Evolutionary conservation across 2,329 filamentous ascomycete species (phyloP), one percentile per base, ranked within the genome.

Genomic region (Trichoderma polysporum): DNA sequence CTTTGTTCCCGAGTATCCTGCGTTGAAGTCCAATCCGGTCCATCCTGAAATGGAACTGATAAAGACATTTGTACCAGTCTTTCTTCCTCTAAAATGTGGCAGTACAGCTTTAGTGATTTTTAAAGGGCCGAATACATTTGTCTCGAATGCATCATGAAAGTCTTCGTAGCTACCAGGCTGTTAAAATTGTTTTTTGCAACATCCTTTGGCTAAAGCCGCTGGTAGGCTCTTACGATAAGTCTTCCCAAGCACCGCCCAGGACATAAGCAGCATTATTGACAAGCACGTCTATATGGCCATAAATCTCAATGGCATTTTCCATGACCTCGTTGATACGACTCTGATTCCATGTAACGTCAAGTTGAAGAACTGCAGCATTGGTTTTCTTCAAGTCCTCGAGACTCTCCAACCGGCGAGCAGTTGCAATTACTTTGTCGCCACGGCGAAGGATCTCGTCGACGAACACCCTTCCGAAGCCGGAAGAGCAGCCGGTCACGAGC

Each of bases 341-440:
- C 9, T 53, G 60, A 15, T 58, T 35, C 1, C 72, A 52, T 0
- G 73, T 74, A 31, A 78, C 72, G 50, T 79, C 77, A 0, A 79
- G 70, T 29, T 78, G 71, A 9, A 77, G 37, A 10, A 76, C 65
- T 7, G 73, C 66, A 7, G 74, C 60, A 29, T 67, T 66, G 15
- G 73, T 69, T 22, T 74, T 71, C 29, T 73, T 67, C 61, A 74
- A 67, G 17, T 72, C 58, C 9, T 59, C 70, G 12, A 77, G 69
- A 8, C 50, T 65, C 3, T 66, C 53, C 6, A 19, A 22, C 19
- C 71, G 69, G 31, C 61, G 52, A 17, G 61, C 39, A 1, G 61
- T 65, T 15, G 73, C 74, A 49, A 75, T 74, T 15, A 74, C 72
- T 17, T 72, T 73, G 68, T 75, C 71, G 7, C 73, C 73, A 33